Base-by-base conservation (phyloP, 768 basidiomycete species). In the Filobasidium floriforme region DNA sequence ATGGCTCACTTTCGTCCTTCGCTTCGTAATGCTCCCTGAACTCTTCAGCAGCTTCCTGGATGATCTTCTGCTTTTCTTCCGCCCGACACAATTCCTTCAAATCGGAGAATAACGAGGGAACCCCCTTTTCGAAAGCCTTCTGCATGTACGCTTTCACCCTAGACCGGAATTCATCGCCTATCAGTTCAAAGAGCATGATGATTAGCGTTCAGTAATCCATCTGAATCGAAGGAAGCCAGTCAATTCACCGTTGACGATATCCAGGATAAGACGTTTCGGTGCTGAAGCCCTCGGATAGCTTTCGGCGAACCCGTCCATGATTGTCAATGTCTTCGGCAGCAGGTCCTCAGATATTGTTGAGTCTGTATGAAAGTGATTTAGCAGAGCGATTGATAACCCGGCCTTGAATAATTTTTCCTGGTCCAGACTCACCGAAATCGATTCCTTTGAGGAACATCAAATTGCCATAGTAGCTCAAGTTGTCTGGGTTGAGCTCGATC, bases 71-170 rank as follows among this genome's bases (percentile, higher is more conserved):
- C 76, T 94, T 98, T 57, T 80, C 77, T 0, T 80, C 64, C 66
- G 89, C 83, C 10, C 72, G 69, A 73, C 96, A 97, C 0, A 98
- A 83, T 0, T 86, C 82, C 76, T 97, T 98, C 76, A 98, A 73
- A 78, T 97, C 93, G 19, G 88, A 85, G 73, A 98, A 99, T 1
- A 98, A 81, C 1, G 92, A 96, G 1, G 96, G 96, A 44, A 98
- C 82, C 69, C 93, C 94, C 74, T 89, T 90, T 49, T 82, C 83
- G 14, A 99, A 81, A 10, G 85, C 88, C 4, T 82, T 81, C 7
- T 82, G 73, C 57, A 98, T 79, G 77, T 98, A 97, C 4, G 83
- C 79, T 65, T 82, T 81, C 7, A 84, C 84, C 12, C 88, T 81
- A 37, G 81, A 77, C 61, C 80, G 83, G 81, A 98, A 98, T 24